Percentiles rank a stretch among this genome's conserved stretches.
Evolutionary conservation across 106 monocot genomes (phyloP).

Genomic region (Narthecium ossifragum): DNA sequence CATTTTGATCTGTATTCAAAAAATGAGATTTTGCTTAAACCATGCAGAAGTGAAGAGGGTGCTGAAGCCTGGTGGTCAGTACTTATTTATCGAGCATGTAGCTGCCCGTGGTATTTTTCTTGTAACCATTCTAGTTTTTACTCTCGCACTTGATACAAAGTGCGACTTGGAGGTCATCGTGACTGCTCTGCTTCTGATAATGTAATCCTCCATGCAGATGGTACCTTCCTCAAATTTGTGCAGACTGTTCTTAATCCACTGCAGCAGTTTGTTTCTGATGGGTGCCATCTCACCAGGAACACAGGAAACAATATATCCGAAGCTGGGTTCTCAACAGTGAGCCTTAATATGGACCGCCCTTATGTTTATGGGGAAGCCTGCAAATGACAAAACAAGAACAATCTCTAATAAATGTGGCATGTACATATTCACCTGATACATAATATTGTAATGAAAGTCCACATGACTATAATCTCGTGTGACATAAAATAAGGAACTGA

Average conservation of each 20-base stretch:
- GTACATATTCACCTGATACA: too few species aligned
- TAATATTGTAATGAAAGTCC: too few species aligned
- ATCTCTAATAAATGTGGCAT: too few species aligned
- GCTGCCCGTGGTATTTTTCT: conserved; percentile 55
- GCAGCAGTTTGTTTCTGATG: conserved; percentile 83
- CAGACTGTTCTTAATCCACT: conserved; percentile 72
- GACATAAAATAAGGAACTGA: too few species aligned
- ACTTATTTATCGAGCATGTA: conserved; percentile 89
- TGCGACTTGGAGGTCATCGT: neutral
- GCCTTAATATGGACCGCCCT: conserved; percentile 39
- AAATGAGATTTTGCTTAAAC: neutral
- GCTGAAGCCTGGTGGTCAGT: conserved; percentile 69
- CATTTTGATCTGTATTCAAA: too few species aligned
- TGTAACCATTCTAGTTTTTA: neutral
- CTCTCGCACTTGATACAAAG: neutral
- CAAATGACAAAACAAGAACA: too few species aligned
- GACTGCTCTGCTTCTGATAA: neutral
- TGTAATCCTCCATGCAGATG: conserved; percentile 33
- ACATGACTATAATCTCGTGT: too few species aligned
- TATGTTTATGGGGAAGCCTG: conserved; percentile 82
- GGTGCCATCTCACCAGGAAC: conserved; percentile 78
- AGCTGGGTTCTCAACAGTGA: conserved; percentile 58
- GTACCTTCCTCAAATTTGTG: conserved; percentile 44
- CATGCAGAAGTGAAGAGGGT: conserved; percentile 84
- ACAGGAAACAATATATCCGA: conserved; percentile 64